Conservation (phyloP, 176 grass and related monocot genomes). For the Musa acuminata region DNA sequence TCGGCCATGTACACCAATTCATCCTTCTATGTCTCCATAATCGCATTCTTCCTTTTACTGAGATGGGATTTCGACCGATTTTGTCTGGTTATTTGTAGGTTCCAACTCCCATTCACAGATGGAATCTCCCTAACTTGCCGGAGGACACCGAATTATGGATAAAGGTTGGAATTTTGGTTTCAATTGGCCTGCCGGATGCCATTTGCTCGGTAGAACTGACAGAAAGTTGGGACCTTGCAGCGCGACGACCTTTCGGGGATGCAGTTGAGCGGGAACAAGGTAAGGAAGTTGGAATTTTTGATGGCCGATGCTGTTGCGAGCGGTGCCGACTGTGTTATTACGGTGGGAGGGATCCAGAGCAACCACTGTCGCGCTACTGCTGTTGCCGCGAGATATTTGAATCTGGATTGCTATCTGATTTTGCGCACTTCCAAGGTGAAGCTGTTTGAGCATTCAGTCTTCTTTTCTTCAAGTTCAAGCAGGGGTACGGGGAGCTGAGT, state of each 20-base stretch:
- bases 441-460: neutral
- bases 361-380: constrained; percentile 87
- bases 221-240: constrained; percentile 24
- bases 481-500: neutral
- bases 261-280: constrained; percentile 96
- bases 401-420: constrained; percentile 87
- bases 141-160: constrained; percentile 92
- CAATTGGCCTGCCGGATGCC: neutral
- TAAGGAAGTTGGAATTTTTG: constrained; percentile 88
- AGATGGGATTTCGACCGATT: neutral
- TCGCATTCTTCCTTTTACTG: neutral
- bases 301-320: constrained; percentile 53
- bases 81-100: constrained; percentile 31
- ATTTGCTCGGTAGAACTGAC: constrained; percentile 17
- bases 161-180: constrained; percentile 40
- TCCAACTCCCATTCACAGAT: constrained; percentile 89
- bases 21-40: constrained; percentile 4
- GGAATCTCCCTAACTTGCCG: constrained; percentile 83
- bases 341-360: constrained; percentile 89
- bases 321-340: constrained; percentile 66
- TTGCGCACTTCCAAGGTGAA: constrained; percentile 81
- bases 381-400: constrained; percentile 81
- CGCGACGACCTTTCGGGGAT: constrained; percentile 89
- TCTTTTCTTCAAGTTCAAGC: neutral
- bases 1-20: constrained; percentile 45